These are phyloP conservation scores for Hortaea werneckii DNA, from an alignment of 2,329 filamentous ascomycete genomes.

Conservation along the genomic window DNA sequence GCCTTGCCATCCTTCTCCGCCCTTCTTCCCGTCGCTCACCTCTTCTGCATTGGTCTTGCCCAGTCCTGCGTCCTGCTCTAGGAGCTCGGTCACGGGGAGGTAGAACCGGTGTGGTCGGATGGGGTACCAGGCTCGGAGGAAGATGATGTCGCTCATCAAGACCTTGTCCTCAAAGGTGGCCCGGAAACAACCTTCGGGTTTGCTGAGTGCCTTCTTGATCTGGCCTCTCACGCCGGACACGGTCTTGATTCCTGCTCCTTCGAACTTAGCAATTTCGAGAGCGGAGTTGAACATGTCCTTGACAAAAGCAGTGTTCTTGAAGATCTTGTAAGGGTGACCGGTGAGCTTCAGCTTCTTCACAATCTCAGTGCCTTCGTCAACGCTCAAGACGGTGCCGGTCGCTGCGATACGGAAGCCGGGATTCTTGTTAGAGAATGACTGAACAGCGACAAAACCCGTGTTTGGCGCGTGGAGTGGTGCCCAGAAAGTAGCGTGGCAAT, in stretches of 20 bases:
- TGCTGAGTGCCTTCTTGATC: slow-evolving; percentile 88
- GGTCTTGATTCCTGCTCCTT: slow-evolving; percentile 89
- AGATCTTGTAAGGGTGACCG: slow-evolving; percentile 90
- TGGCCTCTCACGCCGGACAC: slow-evolving; percentile 92
- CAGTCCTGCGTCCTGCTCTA: slow-evolving; percentile 38
- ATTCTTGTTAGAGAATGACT: slow-evolving; percentile 73
- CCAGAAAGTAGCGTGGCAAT: slow-evolving; percentile 94
- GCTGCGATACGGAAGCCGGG: slow-evolving; percentile 91
- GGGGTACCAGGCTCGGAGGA: slow-evolving; percentile 92
- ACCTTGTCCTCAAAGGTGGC: slow-evolving; percentile 99
- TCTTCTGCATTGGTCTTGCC: background rate
- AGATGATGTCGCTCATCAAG: slow-evolving; percentile 90
- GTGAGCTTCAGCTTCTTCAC: slow-evolving; percentile 99
- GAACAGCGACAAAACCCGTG: slow-evolving; percentile 88
- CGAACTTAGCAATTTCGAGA: slow-evolving; percentile 95
- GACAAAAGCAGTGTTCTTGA: slow-evolving; percentile 98
- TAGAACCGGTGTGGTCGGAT: slow-evolving; percentile 94
- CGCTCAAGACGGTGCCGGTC: slow-evolving; percentile 83
- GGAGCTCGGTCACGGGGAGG: slow-evolving; percentile 87
- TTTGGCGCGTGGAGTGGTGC: slow-evolving; percentile 91
- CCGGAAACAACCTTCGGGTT: slow-evolving; percentile 90
- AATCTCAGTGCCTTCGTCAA: slow-evolving; percentile 92
- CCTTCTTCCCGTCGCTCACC: background rate
- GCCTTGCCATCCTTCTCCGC: slow-evolving; percentile 55
- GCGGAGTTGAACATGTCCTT: slow-evolving; percentile 95